phyloP scores from a whole-genome alignment of 306 rosid genomes.

The Prinsepia uniflora region DNA sequence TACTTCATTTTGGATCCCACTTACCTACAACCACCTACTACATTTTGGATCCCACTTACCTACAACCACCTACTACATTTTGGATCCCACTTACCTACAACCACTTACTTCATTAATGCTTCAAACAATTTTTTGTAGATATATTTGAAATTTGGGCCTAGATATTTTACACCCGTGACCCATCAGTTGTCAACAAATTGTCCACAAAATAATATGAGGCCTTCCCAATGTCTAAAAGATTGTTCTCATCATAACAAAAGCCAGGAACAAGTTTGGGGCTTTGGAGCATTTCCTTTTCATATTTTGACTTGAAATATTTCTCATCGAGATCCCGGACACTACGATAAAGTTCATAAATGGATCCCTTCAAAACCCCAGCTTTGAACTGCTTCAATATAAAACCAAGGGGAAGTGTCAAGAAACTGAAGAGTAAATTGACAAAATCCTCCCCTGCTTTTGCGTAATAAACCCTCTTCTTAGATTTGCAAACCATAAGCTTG shows the following conservation, averaged over 20 bases:
- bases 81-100: too few relatives aligned
- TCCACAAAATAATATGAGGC: background rate
- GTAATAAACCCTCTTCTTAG: conserved; percentile 14
- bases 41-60: too few relatives aligned
- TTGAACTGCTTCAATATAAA: background rate
- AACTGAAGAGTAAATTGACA: conserved; percentile 16
- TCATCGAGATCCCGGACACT: background rate
- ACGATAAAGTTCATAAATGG: background rate
- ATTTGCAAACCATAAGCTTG: conserved; percentile 14
- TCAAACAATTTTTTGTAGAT: too few relatives aligned
- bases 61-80: too few relatives aligned
- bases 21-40: too few relatives aligned
- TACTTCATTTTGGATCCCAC: too few relatives aligned
- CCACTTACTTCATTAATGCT: too few relatives aligned
- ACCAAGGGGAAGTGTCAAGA: conserved; percentile 15
- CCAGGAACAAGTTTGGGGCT: background rate
- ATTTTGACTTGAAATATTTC: background rate
- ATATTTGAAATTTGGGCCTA: too few relatives aligned
- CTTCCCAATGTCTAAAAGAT: background rate
- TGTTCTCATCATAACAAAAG: background rate
- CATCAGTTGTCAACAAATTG: background rate
- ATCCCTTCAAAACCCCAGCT: background rate
- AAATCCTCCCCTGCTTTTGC: conserved; percentile 16
- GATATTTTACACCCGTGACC: too few relatives aligned
- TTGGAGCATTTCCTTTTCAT: background rate